Conservation (phyloP, 164 flowering plant genomes). For the Amborella trichopoda region DNA sequence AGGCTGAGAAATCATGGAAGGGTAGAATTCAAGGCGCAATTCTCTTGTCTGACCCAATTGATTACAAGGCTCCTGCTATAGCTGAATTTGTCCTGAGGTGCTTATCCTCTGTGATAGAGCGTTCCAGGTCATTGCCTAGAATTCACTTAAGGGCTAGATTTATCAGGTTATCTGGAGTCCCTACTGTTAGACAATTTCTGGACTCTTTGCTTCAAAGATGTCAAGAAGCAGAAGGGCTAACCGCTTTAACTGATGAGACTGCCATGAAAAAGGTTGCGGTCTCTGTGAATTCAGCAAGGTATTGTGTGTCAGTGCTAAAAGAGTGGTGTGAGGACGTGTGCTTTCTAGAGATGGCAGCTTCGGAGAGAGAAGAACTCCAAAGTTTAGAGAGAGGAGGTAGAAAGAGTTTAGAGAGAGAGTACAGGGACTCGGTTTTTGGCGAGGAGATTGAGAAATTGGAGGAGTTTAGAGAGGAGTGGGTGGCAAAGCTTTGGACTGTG, state of each 20-base stretch:
- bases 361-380: conserved; percentile 10
- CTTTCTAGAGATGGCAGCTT: conserved; percentile 65
- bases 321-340: conserved; percentile 82
- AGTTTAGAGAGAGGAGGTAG: background rate
- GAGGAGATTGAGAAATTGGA: conserved; percentile 52
- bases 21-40: conserved; percentile 28
- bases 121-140: conserved; percentile 61
- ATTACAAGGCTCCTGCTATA: conserved; percentile 53
- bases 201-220: conserved; percentile 56
- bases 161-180: conserved; percentile 44
- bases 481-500: conserved; percentile 63
- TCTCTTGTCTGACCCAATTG: conserved; percentile 36
- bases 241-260: conserved; percentile 72
- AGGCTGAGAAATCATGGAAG: conserved; percentile 64
- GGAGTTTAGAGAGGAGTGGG: conserved; percentile 66
- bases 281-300: conserved; percentile 62
- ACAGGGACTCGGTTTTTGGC: conserved; percentile 30
- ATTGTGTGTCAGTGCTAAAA: conserved; percentile 51
- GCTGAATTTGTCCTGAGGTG: conserved; percentile 30
- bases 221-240: conserved; percentile 96
- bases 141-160: conserved; percentile 52
- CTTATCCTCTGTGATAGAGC: conserved; percentile 57
- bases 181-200: conserved; percentile 47
- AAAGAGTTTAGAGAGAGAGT: conserved; percentile 11
- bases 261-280: conserved; percentile 58